A percentile compares a stretch with the other conserved stretches of the same genome.
Conservation (phyloP, 2,329 filamentous ascomycete genomes). For the Paramyrothecium roridum region DNA sequence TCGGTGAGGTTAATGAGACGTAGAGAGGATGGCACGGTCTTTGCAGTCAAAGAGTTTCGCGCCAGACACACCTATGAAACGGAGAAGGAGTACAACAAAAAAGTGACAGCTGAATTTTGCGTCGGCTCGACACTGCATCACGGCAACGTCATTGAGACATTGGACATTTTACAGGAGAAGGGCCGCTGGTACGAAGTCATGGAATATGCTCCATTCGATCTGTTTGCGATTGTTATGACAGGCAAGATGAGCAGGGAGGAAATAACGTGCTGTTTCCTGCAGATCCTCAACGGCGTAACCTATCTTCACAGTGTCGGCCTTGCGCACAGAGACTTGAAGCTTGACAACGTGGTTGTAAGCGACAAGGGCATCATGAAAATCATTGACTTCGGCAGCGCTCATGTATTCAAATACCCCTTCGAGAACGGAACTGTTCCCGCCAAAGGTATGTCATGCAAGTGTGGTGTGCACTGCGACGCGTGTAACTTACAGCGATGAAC, state of each 20-base stretch:
- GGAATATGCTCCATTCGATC: conserved; percentile 94
- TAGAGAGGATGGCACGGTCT: conserved; percentile 86
- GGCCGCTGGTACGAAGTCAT: conserved; percentile 97
- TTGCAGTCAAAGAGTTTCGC: conserved; percentile 96
- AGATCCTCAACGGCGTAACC: conserved; percentile 90
- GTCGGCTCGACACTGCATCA: conserved; percentile 96
- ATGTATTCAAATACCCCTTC: conserved; percentile 96
- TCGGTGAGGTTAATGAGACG: conserved; percentile 94
- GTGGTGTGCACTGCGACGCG: not conserved
- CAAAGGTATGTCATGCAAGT: conserved; percentile 25
- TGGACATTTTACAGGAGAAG: conserved; percentile 95
- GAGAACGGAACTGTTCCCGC: conserved; percentile 60
- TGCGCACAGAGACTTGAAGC: conserved; percentile 89
- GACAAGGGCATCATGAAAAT: conserved; percentile 98
- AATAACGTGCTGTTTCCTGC: conserved; percentile 84
- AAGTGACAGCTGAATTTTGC: conserved; percentile 96
- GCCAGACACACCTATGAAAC: conserved; percentile 89
- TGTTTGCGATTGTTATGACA: conserved; percentile 99
- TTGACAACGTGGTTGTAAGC: conserved; percentile 98
- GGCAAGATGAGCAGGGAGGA: conserved; percentile 94
- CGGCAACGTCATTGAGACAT: conserved; percentile 95
- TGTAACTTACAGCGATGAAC: conserved; percentile 9
- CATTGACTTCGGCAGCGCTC: conserved; percentile 97
- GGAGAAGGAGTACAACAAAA: conserved; percentile 95
- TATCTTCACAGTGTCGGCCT: conserved; percentile 95